Evolutionary conservation across 495 filamentous ascomycete genomes (phyloP), one percentile per base, ranked within the genome.

Genomic region (Talaromyces wortmannii): DNA sequence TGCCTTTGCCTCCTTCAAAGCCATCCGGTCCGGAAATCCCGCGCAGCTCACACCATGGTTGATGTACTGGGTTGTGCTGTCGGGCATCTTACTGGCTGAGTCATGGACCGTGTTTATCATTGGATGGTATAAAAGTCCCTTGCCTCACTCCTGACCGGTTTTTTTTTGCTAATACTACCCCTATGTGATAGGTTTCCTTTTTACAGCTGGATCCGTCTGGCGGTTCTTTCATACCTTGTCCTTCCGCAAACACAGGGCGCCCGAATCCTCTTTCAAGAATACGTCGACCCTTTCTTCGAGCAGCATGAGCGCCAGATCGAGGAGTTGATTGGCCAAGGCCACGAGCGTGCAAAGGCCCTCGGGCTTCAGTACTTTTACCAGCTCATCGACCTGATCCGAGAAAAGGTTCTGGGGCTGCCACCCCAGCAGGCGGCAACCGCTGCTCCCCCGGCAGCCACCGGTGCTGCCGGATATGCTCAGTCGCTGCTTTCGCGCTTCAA

Each of bases 1-100:
- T 56, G 82, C 96, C 51, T 99, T 96, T 73, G 92, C 92, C 55
- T 96, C 92, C 55, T 97, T 95, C 82, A 97, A 97, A 78, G 95
- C 94, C 42, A 88, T 99, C 61, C 91, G 91, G 68, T 90, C 91
- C 17, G 87, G 87, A 45, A 89, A 96, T 70, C 92, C 92, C 13
- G 84, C 89, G 32, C 88, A 92, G 64, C 80, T 97, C 30, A 89
- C 90, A 58, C 94, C 94, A 91, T 99, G 94, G 94, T 81, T 99
- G 51, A 97, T 97, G 87, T 99, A 97, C 80, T 99, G 91, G 90
- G 90, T 96, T 46, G 90, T 95, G 31, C 78, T 97, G 48, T 86
- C 89, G 43, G 85, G 87, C 73, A 82, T 88, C 52, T 73, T 89
- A 57, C 80, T 94, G 60, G 80, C 88, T 74, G 94, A 97, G 71